Evolutionary conservation across 768 basidiomycete genomes (phyloP), one percentile per base, ranked within the genome.

Genomic region (Mrakia gelida): DNA sequence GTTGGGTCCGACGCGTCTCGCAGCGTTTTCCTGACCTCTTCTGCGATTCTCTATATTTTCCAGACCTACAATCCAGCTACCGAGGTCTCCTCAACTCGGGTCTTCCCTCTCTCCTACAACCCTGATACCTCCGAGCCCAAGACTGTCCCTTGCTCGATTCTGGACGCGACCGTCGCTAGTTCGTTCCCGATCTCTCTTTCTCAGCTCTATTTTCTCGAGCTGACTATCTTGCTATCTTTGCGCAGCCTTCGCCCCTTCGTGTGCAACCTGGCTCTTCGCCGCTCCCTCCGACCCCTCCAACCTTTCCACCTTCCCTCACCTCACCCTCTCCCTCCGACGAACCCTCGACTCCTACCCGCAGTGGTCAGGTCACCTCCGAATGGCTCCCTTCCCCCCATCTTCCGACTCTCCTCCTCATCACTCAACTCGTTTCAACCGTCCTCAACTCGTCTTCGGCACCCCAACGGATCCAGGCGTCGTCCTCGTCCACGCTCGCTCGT

Each of bases 271-370:
- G 61, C 61, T 62, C 26, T 62, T 62, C 61, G n/a, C 2, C 11
- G 21, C 61, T 11, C 30, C 61, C 61, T 62, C 61, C 61, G 4
- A n/a, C 26, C 61, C 61, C 61, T 21, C 26, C n/a, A 11, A 18
- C 7, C 61, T 62, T 23, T 23, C n/a, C 61, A 62, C 61, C n/a
- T n/a, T n/a, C 61, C 21, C 61, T n/a, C 61, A 62, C 30, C 61
- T 62, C 61, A n/a, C 26, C 61, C 21, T n/a, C 61, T 62, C 61
- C 61, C 61, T 62, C 61, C 30, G 11, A n/a, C 61, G 26, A 18
- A 62, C 61, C 61, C 61, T 62, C 61, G 11, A n/a, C 61, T 62
- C 61, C 61, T 62, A 62, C 61, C 61, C 61, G 3, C 61, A 62
- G 11, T 32, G 26, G n/a, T 18, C 61, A 18, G 61, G 61, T n/a